A percentile compares a stretch with the other conserved stretches of the same genome.
Conservation (phyloP, 2,329 filamentous ascomycete species). For the Neofusicoccum umdonicola region DNA sequence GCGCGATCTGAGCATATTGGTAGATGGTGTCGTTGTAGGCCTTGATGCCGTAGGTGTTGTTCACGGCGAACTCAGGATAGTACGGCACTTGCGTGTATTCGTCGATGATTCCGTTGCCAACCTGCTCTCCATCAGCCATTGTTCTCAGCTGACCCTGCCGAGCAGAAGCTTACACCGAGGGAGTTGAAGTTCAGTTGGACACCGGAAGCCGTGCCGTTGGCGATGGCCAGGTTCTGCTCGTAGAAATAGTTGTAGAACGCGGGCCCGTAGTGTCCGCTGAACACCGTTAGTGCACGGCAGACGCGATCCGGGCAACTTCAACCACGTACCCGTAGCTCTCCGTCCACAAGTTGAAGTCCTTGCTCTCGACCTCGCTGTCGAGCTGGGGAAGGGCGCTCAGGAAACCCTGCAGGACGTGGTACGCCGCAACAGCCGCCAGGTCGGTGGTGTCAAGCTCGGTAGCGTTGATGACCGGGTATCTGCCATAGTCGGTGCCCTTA, state of each 20-base stretch:
- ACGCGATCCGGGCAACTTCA: no score
- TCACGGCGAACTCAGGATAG: slow-evolving; percentile 53
- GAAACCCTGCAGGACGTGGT: slow-evolving; percentile 57
- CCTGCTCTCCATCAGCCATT: slow-evolving; percentile 21
- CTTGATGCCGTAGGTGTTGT: slow-evolving; percentile 58
- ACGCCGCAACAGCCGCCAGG: slow-evolving; percentile 54
- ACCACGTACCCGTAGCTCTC: slow-evolving; percentile 46
- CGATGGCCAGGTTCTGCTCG: slow-evolving; percentile 55
- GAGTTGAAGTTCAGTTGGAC: slow-evolving; percentile 54
- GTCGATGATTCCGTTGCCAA: slow-evolving; percentile 56
- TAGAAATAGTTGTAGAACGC: slow-evolving; percentile 59
- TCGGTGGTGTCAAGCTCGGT: slow-evolving; percentile 55
- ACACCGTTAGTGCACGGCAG: slow-evolving; percentile 25
- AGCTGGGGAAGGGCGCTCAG: slow-evolving; percentile 49
- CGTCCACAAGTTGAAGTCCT: slow-evolving; percentile 59
- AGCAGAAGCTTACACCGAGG: slow-evolving; percentile 37
- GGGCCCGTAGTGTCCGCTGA: slow-evolving; percentile 50
- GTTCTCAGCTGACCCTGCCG: background rate
- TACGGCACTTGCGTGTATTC: slow-evolving; percentile 49
- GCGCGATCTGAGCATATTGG: slow-evolving; percentile 58
- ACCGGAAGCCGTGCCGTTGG: slow-evolving; percentile 48
- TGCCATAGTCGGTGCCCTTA: slow-evolving; percentile 43
- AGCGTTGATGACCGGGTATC: slow-evolving; percentile 51
- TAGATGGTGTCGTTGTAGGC: slow-evolving; percentile 59
- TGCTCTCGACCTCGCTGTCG: slow-evolving; percentile 47